These are phyloP conservation scores for Clarireedia sp. DNA, from an alignment of 2,329 filamentous ascomycete species.

Conservation along the genomic window DNA sequence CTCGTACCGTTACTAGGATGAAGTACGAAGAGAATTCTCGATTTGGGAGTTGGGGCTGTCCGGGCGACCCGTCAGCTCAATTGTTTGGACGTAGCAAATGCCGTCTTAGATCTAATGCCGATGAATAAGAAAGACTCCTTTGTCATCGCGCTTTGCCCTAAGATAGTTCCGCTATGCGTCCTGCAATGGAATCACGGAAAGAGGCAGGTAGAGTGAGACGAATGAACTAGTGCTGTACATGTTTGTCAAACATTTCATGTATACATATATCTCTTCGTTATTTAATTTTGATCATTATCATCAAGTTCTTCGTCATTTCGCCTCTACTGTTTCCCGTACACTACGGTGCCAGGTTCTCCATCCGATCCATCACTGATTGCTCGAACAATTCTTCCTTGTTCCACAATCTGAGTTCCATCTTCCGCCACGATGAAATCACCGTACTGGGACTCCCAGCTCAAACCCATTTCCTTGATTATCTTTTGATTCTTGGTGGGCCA, in stretches of 20 bases:
- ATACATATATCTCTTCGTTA: neutral
- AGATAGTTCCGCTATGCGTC: too few species aligned
- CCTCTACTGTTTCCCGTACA: neutral
- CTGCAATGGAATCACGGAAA: too few species aligned
- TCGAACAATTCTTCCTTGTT: slow-evolving; percentile 11
- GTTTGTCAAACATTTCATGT: neutral
- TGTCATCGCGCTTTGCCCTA: too few species aligned
- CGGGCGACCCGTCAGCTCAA: too few species aligned
- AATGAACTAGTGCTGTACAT: neutral
- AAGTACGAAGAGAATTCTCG: too few species aligned
- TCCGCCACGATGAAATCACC: slow-evolving; percentile 18
- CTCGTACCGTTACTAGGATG: too few species aligned
- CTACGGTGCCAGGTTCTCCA: neutral
- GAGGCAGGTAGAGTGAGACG: too few species aligned
- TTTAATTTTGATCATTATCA: neutral
- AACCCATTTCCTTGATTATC: slow-evolving; percentile 29
- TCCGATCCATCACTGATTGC: slow-evolving; percentile 6
- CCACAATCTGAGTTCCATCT: slow-evolving; percentile 22
- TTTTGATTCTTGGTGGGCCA: slow-evolving; percentile 34
- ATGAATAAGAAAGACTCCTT: too few species aligned
- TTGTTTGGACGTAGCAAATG: too few species aligned
- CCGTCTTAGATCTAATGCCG: too few species aligned
- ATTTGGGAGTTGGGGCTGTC: too few species aligned
- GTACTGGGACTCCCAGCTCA: slow-evolving; percentile 24
- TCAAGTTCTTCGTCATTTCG: neutral